Evolutionary conservation across 108 stramenopile genomes (phyloP), one percentile per base, ranked within the genome.

Genomic region (Stephanodiscus minutulus): DNA sequence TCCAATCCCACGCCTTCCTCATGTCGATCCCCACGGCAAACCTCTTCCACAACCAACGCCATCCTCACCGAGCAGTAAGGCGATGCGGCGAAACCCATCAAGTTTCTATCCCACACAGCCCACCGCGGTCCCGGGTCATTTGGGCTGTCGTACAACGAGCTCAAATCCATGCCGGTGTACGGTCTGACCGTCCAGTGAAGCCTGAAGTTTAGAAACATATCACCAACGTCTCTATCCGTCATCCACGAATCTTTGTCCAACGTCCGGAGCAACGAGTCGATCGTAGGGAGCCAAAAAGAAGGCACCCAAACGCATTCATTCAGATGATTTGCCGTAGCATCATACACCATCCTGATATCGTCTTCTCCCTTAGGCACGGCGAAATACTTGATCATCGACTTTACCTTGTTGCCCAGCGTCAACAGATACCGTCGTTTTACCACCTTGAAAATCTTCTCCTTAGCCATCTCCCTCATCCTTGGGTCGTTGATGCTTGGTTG

Each of bases 231-330:
- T 5, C 6, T 2, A 20, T 52, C 50, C 3, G 18, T 52, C 50
- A 52, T 52, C 50, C 50, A 52, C 6, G 50, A 52, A 5, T 10
- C 7, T 5, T 24, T 52, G 50, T 52, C 50, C 50, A 52, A 7
- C 2, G 18, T 7, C 9, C 18, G 3, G 72, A 12, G 3, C 57
- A 7, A 0, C 68, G 11, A 53, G 9, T 83, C 65, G 15, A 70
- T 18, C 1, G 74, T 80, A 1, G 85, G 85, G 0, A 86, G 56
- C 56, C 55, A 81, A 67, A 86, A 86, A 0, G 63, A 55, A 8
- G 82, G 82, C 0, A 61, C 73, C 79, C 82, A 83, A 0, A 86
- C 49, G 0, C 63, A 55, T 0, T 60, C 70, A 55, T 86, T 86
- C 15, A 86, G 39, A 10, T 75, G 73, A 66, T 64, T 63, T 6